phyloP scores from a whole-genome alignment of 1,284 basidiomycete genomes.

The Leccinum solheimii region DNA sequence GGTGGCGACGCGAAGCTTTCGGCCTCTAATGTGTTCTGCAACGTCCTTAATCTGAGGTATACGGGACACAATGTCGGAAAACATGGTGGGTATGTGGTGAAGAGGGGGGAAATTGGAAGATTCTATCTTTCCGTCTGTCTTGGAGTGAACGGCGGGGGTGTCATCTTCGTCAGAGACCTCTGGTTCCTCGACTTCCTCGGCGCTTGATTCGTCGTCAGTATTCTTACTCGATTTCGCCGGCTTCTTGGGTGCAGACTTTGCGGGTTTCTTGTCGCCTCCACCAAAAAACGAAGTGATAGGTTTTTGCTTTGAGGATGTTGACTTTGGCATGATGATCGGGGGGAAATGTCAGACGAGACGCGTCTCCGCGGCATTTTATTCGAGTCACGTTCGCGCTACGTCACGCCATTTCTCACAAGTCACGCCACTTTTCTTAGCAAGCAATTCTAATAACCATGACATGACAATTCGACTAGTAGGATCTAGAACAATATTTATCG shows the following conservation, averaged over 20 bases:
- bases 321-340: conserved; percentile 54
- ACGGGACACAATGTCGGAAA: conserved; percentile 76
- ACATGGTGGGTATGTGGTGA: conserved; percentile 80
- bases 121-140: conserved; percentile 43
- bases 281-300: conserved; percentile 57
- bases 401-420: conserved; percentile 25
- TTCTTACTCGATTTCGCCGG: conserved; percentile 36
- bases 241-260: conserved; percentile 19
- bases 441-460: neutral
- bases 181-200: conserved; percentile 27
- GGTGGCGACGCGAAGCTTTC: conserved; percentile 90
- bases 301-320: conserved; percentile 50
- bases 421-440: conserved; percentile 17
- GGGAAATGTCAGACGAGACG: conserved; percentile 9
- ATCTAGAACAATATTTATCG: neutral
- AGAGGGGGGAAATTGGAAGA: conserved; percentile 78
- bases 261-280: conserved; percentile 26
- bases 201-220: conserved; percentile 21
- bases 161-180: conserved; percentile 33
- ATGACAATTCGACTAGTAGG: neutral
- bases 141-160: conserved; percentile 36
- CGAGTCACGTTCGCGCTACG: conserved; percentile 33
- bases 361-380: conserved; percentile 20
- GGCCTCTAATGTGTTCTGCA: conserved; percentile 71
- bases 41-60: conserved; percentile 71